Evolutionary conservation across 108 stramenopile species (phyloP).

Genomic region (Conticribra guillardii): DNA sequence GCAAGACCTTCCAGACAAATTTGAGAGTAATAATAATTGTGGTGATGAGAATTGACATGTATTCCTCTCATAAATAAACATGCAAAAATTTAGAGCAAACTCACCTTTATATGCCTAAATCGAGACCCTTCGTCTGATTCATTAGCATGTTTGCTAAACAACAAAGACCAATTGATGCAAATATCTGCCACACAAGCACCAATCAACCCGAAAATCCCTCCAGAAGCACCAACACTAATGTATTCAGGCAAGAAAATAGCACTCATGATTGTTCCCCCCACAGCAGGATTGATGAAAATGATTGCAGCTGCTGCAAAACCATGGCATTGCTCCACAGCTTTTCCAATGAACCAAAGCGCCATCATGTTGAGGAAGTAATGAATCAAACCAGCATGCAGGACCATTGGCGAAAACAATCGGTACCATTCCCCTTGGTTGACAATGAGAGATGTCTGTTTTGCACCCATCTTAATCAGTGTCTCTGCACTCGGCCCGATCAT

Average conservation of each 20-base stretch:
- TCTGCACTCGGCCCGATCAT: conserved; percentile 88
- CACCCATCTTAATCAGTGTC: conserved; percentile 85
- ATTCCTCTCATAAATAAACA: background rate
- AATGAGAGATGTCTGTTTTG: conserved; percentile 82
- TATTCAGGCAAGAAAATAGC: conserved; percentile 91
- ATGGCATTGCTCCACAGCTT: conserved; percentile 88
- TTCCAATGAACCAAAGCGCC: conserved; percentile 88
- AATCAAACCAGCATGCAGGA: conserved; percentile 94
- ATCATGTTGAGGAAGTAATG: conserved; percentile 95
- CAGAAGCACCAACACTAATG: conserved; percentile 91
- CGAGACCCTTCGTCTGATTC: conserved; percentile 50
- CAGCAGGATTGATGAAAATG: conserved; percentile 83
- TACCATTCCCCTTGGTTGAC: conserved; percentile 89
- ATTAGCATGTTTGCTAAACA: conserved; percentile 69
- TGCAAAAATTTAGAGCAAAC: background rate
- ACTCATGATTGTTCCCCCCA: conserved; percentile 89
- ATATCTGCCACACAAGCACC: conserved; percentile 90
- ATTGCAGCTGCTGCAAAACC: conserved; percentile 70
- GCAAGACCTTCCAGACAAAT: conserved; percentile 40
- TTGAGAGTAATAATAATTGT: background rate
- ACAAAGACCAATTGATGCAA: conserved; percentile 87
- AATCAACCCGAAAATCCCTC: conserved; percentile 94
- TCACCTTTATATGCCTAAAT: conserved; percentile 46
- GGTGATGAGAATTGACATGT: background rate
- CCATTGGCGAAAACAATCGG: conserved; percentile 86